Evolutionary conservation across 805 yeast genomes (phyloP).

Genomic region (Teunomyces panamensis): DNA sequence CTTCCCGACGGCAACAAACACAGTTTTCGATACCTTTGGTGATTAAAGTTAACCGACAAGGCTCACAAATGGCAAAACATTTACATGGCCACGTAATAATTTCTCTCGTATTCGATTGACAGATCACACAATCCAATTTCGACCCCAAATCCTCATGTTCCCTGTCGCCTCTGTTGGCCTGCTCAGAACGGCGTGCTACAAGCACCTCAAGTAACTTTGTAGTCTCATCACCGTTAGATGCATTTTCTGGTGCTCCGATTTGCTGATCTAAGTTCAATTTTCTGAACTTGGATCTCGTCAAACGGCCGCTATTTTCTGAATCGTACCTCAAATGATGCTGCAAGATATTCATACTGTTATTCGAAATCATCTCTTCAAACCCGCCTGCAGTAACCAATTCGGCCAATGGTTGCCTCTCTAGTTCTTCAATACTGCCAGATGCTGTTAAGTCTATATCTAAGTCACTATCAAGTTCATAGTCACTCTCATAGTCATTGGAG

Average conservation of each 20-base stretch:
- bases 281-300: conserved; percentile 35
- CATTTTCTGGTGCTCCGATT: neutral
- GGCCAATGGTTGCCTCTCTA: conserved; percentile 2
- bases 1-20: conserved; percentile 78
- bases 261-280: neutral
- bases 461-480: conserved; percentile 8
- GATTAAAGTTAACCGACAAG: conserved; percentile 72
- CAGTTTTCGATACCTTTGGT: conserved; percentile 73
- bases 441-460: neutral
- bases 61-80: conserved; percentile 85
- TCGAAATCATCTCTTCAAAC: conserved; percentile 21
- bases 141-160: conserved; percentile 28
- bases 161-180: conserved; percentile 7
- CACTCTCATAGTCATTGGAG: conserved; percentile 24
- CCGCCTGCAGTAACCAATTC: conserved; percentile 27
- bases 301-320: conserved; percentile 12
- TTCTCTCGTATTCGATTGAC: conserved; percentile 71
- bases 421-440: neutral
- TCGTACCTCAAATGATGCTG: conserved; percentile 25
- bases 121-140: conserved; percentile 67
- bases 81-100: conserved; percentile 91
- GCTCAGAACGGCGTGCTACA: conserved; percentile 11
- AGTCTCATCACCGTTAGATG: conserved; percentile 14
- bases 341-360: conserved; percentile 19
- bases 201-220: conserved; percentile 21